These are phyloP conservation scores for Pterulicium gracile DNA, from an alignment of 1,284 basidiomycete genomes.

Conservation along the genomic window DNA sequence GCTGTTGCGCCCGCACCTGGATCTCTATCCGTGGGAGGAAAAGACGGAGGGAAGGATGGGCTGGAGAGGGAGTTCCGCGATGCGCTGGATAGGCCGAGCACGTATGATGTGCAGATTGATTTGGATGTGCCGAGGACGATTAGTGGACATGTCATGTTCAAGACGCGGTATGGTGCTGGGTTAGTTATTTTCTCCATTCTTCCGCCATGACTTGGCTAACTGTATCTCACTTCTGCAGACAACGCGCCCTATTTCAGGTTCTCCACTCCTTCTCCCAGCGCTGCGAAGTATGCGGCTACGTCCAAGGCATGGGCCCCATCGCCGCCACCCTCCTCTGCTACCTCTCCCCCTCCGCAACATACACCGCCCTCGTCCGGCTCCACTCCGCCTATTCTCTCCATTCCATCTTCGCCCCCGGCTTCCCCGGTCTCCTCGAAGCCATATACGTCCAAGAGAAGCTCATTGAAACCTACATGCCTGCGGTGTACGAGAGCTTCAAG, in stretches of 20 bases:
- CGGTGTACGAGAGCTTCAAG: constrained; percentile 77
- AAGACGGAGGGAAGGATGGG: constrained; percentile 25
- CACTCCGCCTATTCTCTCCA: constrained; percentile 90
- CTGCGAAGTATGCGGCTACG: constrained; percentile 89
- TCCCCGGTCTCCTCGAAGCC: constrained; percentile 89
- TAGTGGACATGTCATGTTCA: constrained; percentile 89
- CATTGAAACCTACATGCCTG: constrained; percentile 78
- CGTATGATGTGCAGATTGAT: constrained; percentile 96
- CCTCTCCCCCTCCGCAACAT: constrained; percentile 82
- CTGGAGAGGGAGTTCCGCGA: constrained; percentile 50
- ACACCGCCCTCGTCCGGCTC: constrained; percentile 73
- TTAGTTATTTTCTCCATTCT: constrained; percentile 29
- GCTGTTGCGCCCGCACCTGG: constrained; percentile 34
- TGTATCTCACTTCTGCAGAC: constrained; percentile 32
- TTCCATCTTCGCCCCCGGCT: constrained; percentile 85
- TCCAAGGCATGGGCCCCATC: constrained; percentile 98
- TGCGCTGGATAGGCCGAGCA: constrained; percentile 67
- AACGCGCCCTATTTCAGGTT: constrained; percentile 91
- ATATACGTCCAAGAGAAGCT: constrained; percentile 92
- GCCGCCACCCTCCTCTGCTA: constrained; percentile 93
- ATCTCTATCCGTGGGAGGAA: too few relatives aligned
- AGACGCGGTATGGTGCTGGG: constrained; percentile 93
- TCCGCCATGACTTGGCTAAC: too few relatives aligned
- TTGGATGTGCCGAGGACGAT: constrained; percentile 97
- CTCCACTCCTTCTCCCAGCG: constrained; percentile 84